Conservation (phyloP, 129 eudicot genomes). For the Oenanthe sinensis region DNA sequence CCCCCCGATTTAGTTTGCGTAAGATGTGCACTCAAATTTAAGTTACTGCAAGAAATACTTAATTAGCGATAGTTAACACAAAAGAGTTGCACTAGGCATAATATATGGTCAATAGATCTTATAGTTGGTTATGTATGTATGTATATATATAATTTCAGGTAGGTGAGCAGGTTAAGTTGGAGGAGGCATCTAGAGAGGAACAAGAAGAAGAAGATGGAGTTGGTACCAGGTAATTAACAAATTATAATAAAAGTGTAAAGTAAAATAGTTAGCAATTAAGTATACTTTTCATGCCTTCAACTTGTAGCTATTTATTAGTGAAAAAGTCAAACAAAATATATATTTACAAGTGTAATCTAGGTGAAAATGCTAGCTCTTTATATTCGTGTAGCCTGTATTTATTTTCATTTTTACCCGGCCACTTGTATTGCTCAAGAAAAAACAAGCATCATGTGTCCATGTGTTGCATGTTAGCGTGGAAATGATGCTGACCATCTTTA, state of each 20-base stretch:
- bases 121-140: not conserved
- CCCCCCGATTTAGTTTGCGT: not conserved
- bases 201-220: constrained; percentile 6
- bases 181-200: not conserved
- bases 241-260: constrained; percentile 1
- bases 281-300: not conserved
- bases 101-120: constrained; percentile 1
- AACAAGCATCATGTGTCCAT: constrained; percentile 5
- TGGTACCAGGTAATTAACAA: constrained; percentile 31
- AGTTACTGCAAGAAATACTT: not conserved
- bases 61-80: not conserved
- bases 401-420: constrained; percentile 4
- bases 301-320: constrained; percentile 16
- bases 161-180: constrained; percentile 8
- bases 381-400: constrained; percentile 21
- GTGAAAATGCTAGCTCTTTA: constrained; percentile 30
- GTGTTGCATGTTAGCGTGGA: constrained; percentile 73
- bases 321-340: constrained; percentile 9
- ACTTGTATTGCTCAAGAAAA: not conserved
- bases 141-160: constrained; percentile 19
- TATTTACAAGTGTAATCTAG: constrained; percentile 9
- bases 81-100: not conserved
- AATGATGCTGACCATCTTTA: constrained; percentile 52
- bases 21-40: not conserved
- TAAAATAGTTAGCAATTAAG: not conserved